phyloP scores from a whole-genome alignment of 164 flowering plant species.

The Tetracentron sinense region DNA sequence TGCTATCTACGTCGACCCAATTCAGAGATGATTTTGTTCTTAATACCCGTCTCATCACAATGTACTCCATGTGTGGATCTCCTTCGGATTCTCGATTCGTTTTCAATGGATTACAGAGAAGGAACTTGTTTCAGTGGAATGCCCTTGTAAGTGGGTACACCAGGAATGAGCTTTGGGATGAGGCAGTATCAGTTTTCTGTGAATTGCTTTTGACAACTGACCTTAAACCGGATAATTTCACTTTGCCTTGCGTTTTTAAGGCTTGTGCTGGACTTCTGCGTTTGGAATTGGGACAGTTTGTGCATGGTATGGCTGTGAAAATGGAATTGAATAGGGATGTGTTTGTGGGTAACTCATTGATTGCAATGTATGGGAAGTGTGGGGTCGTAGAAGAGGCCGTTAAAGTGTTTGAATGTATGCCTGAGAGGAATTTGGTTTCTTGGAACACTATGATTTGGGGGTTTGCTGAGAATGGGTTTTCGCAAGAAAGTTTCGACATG shows the following conservation, averaged over 20 bases:
- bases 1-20: conserved; percentile 32
- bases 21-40: conserved; percentile 40
- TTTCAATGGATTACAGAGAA: conserved; percentile 39
- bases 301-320: conserved; percentile 52
- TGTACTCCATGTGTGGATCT: conserved; percentile 60
- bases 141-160: conserved; percentile 53
- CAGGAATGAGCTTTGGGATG: conserved; percentile 46
- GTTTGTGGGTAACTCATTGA: conserved; percentile 57
- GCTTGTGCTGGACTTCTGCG: conserved; percentile 50
- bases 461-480: conserved; percentile 42
- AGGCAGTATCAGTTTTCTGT: conserved; percentile 41
- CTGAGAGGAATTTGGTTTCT: conserved; percentile 42
- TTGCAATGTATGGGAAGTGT: conserved; percentile 61
- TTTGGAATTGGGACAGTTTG: conserved; percentile 24
- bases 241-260: conserved; percentile 56
- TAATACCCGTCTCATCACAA: conserved; percentile 52
- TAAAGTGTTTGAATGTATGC: conserved; percentile 38
- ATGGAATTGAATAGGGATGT: conserved; percentile 34
- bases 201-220: conserved; percentile 33
- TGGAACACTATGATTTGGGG: conserved; percentile 50
- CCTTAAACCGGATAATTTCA: conserved; percentile 55
- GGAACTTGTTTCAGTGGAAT: conserved; percentile 66
- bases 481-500: conserved; percentile 26
- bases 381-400: conserved; percentile 34
- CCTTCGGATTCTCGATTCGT: conserved; percentile 41